Evolutionary conservation across 306 rosid genomes (phyloP).

Genomic region (Sicyos edulis): DNA sequence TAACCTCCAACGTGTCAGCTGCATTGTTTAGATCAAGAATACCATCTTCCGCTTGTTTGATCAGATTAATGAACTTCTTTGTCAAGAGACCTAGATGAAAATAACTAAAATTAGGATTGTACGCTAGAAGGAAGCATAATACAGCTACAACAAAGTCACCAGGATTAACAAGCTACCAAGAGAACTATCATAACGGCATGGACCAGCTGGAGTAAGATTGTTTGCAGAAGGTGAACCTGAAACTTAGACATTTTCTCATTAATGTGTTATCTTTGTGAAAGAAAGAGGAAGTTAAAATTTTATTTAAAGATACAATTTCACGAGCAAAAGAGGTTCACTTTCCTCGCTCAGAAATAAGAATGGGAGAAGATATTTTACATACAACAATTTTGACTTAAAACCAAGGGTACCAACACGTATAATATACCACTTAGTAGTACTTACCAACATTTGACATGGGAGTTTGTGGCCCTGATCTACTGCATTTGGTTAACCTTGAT

Average conservation of each 20-base stretch:
- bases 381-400: neutral
- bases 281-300: neutral
- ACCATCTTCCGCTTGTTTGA: slow-evolving; percentile 85
- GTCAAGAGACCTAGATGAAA: slow-evolving; percentile 68
- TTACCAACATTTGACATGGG: slow-evolving; percentile 66
- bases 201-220: slow-evolving; percentile 83
- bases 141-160: neutral
- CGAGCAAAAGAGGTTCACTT: neutral
- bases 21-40: slow-evolving; percentile 78
- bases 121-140: neutral
- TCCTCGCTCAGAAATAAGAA: neutral
- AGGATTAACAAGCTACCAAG: slow-evolving; percentile 50
- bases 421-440: slow-evolving; percentile 15
- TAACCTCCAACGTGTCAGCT: slow-evolving; percentile 91
- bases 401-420: slow-evolving; percentile 15
- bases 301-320: neutral
- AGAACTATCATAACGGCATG: slow-evolving; percentile 98
- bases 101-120: slow-evolving; percentile 16
- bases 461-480: slow-evolving; percentile 67
- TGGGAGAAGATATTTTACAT: neutral
- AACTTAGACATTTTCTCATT: slow-evolving; percentile 22
- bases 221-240: slow-evolving; percentile 87
- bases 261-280: neutral
- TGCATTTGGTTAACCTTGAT: slow-evolving; percentile 65
- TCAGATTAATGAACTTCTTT: slow-evolving; percentile 84